These are phyloP conservation scores for Saposhnikovia divaricata DNA, from an alignment of 129 eudicot species.

Conservation along the genomic window DNA sequence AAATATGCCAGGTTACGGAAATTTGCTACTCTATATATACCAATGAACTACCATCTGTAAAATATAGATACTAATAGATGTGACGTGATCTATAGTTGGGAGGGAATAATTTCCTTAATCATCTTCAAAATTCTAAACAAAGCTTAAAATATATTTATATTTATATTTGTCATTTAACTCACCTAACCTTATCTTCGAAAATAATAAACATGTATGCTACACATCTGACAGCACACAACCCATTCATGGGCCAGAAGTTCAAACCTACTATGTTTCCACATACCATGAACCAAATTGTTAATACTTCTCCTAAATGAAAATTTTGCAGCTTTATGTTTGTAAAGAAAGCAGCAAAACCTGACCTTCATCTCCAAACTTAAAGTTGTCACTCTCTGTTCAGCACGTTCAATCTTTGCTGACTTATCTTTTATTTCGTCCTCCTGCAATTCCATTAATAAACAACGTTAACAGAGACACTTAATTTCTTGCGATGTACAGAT, in stretches of 20 bases:
- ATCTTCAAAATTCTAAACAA: not conserved
- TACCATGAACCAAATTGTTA: not conserved
- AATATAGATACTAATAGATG: not conserved
- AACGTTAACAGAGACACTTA: slow-evolving; percentile 5
- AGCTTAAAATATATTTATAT: not conserved
- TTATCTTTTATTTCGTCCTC: slow-evolving; percentile 75
- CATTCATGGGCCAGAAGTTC: not conserved
- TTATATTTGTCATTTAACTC: not conserved
- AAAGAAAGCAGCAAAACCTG: slow-evolving; percentile 14
- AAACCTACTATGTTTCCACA: not conserved
- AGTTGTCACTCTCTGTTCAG: slow-evolving; percentile 76
- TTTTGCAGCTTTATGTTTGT: not conserved
- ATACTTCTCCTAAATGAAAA: not conserved
- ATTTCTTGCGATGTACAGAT: not conserved
- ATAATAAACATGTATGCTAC: not conserved
- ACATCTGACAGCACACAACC: not conserved
- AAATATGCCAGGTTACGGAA: not conserved
- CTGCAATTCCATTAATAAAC: slow-evolving; percentile 29
- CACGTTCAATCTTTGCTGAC: slow-evolving; percentile 61
- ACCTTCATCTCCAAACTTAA: slow-evolving; percentile 85
- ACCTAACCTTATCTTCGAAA: not conserved
- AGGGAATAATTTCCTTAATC: not conserved
- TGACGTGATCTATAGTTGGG: not conserved
- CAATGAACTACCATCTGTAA: not conserved
- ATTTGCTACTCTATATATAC: too few relatives aligned